Evolutionary conservation across 2,329 filamentous ascomycete genomes (phyloP).

Genomic region (Alternaria infectoria): DNA sequence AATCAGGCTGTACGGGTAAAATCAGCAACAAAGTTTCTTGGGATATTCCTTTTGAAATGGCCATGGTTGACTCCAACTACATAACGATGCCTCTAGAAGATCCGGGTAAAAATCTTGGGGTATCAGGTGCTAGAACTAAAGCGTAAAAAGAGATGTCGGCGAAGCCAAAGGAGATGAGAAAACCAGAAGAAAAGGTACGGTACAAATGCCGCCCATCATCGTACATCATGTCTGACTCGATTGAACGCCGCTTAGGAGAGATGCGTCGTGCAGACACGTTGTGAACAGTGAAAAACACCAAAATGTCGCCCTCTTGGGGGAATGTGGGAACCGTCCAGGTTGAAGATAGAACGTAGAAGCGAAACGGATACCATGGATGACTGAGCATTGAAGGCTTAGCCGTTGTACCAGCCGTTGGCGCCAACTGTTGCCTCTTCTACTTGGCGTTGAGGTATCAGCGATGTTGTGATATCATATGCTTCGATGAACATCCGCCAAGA

Average conservation of each 20-base stretch:
- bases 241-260: background rate
- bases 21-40: background rate
- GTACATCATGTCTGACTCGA: background rate
- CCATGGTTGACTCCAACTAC: background rate
- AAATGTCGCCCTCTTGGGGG: background rate
- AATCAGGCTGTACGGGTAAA: background rate
- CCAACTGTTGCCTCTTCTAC: constrained; percentile 32
- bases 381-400: background rate
- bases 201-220: background rate
- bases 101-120: constrained; percentile 1
- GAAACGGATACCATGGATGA: too few species aligned
- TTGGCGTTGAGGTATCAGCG: constrained; percentile 83
- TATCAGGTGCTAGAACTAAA: constrained; percentile 7
- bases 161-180: background rate
- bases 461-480: constrained; percentile 75
- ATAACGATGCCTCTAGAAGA: background rate
- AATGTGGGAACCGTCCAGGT: background rate
- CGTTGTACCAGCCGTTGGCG: constrained; percentile 35
- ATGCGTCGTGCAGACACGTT: background rate
- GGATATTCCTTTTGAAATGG: background rate
- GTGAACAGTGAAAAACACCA: background rate
- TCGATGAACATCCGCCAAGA: constrained; percentile 81
- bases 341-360: background rate
- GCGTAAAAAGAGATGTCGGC: background rate
- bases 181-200: background rate